Base-by-base conservation (phyloP, 345 rosid genomes). In the Melastoma malabathricum region DNA sequence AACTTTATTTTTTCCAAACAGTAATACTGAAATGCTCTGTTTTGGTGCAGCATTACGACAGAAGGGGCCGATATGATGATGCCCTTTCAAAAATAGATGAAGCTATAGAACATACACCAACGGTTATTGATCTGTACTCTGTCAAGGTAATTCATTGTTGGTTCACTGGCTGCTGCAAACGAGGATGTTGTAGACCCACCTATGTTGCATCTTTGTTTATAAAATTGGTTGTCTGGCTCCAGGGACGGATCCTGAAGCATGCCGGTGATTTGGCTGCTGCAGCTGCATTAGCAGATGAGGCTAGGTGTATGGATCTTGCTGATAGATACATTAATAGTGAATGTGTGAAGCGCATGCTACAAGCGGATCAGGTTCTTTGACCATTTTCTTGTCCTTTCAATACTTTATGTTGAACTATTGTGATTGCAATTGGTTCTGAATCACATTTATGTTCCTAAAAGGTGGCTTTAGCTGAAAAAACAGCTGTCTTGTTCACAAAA, bases 271-370 rank as follows among this genome's bases (percentile, higher is more conserved):
- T 81, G 70, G 64, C 72, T 44, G 92, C 92, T 23, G 95, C 97
- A 39, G 89, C 97, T 39, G 78, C 92, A 51, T 82, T 93, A 70
- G 97, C 97, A 9, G 99, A 93, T 78, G 99, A 93, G 81, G 97
- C 99, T 66, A 72, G 99, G 68, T 79, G 96, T 68, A 93, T 93
- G 99, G 99, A 93, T 77, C 79, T 93, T 60, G 96, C 97, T 10
- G 99, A 93, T 59, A 83, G 97, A 39, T 93, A 85, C 54, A 67
- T 88, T 48, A 93, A 93, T 63, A 93, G 99, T 72, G 92, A 85
- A 80, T 83, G 92, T 50, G 94, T 88, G 56, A 93, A 89, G 82
- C 85, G 97, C n/a, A 93, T 93, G 97, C 76, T 93, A 60, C 94
- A 88, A 72, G 97, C 97, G 58, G 94, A 93, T 74, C 96, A 88